These are phyloP conservation scores for Terana coerulea DNA, from an alignment of 768 basidiomycete genomes.

Conservation along the genomic window DNA sequence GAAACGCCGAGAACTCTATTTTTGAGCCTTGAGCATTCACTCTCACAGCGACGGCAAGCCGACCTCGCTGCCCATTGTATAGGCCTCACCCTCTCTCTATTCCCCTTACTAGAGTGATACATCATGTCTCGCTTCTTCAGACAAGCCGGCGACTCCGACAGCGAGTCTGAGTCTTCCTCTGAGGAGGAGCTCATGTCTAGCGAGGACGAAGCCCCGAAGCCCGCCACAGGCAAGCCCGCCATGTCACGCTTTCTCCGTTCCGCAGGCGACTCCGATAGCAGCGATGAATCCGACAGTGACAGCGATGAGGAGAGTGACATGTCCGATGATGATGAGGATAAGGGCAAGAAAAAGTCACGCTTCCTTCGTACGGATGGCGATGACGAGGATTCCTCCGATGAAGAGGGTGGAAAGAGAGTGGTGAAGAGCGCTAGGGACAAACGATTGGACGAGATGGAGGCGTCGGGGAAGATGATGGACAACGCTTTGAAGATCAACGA, in stretches of 20 bases:
- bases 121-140: constrained; percentile 88
- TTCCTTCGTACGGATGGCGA: constrained; percentile 44
- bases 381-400: constrained; percentile 42
- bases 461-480: constrained; percentile 84
- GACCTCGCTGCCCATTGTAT: neutral
- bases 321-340: constrained; percentile 36
- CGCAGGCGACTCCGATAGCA: constrained; percentile 53
- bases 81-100: neutral
- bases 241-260: constrained; percentile 80
- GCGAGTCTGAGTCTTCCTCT: constrained; percentile 67
- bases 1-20: constrained; percentile 15
- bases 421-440: constrained; percentile 90
- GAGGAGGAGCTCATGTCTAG: constrained; percentile 70
- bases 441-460: constrained; percentile 92
- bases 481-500: constrained; percentile 96
- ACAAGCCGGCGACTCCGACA: constrained; percentile 80
- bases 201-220: constrained; percentile 61
- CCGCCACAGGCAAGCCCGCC: constrained; percentile 44
- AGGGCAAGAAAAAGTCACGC: constrained; percentile 38
- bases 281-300: constrained; percentile 43
- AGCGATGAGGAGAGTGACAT: constrained; percentile 52
- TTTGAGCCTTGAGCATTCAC: constrained; percentile 4
- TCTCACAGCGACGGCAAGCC: constrained; percentile 5
- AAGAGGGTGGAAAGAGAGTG: constrained; percentile 68
- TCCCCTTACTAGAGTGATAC: neutral